A percentile compares a stretch with the other conserved stretches of the same genome.
phyloP scores from a whole-genome alignment of 306 rosid species.

The Prunus kanzakura region DNA sequence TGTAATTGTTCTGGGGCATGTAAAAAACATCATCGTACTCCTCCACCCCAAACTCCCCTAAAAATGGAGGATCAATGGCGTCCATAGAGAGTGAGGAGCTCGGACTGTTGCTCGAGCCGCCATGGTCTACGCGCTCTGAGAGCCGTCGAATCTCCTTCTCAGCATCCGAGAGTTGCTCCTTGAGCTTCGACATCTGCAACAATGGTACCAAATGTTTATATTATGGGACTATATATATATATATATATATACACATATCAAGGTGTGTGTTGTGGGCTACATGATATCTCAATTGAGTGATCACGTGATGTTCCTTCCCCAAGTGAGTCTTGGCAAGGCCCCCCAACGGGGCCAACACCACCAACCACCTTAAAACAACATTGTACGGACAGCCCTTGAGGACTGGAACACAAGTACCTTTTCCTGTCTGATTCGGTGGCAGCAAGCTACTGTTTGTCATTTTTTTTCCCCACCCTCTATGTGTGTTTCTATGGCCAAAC shows the following conservation, averaged over 20 bases:
- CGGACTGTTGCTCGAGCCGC: conserved; percentile 51
- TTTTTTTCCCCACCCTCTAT: neutral
- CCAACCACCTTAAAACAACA: conserved; percentile 22
- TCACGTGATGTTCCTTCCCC: conserved; percentile 30
- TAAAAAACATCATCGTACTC: conserved; percentile 47
- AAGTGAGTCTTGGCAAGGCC: conserved; percentile 42
- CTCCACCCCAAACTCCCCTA: conserved; percentile 58
- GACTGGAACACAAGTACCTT: conserved; percentile 27
- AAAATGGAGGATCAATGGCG: conserved; percentile 44
- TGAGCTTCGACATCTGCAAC: conserved; percentile 57
- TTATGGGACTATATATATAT: neutral
- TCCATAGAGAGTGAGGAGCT: conserved; percentile 65
- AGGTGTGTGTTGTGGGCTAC: neutral
- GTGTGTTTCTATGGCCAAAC: conserved; percentile 21
- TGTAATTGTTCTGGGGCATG: conserved; percentile 39
- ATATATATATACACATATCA: neutral
- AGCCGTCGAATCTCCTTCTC: conserved; percentile 59
- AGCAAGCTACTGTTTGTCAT: conserved; percentile 22
- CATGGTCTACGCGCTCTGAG: conserved; percentile 28
- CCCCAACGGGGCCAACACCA: conserved; percentile 38
- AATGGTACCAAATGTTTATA: neutral
- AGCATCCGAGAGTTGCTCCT: conserved; percentile 51
- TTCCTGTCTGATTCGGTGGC: conserved; percentile 59
- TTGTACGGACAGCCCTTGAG: conserved; percentile 39
- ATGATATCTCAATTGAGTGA: neutral